Base-by-base conservation (phyloP, 2,329 filamentous ascomycete genomes). In the Fusarium tuaranense region DNA sequence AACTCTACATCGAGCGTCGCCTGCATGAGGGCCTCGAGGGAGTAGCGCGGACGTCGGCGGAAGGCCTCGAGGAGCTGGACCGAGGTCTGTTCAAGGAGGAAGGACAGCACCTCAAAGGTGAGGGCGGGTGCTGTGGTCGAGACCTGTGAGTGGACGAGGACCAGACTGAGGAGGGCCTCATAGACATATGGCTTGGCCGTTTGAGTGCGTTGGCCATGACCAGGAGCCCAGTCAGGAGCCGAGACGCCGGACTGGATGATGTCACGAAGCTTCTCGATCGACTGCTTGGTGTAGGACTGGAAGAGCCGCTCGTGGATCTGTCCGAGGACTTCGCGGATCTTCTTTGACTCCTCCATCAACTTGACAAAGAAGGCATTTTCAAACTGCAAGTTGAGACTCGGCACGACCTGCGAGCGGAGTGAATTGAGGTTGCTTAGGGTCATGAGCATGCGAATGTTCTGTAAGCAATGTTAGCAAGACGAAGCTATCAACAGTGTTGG, bases 1-100 rank as follows among this genome's bases (percentile, higher is more conserved):
- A 99, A 98, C 83, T 99, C 97, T 2, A 98, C 95, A 80, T 99
- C 97, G 1, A 99, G 90, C 0, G 97, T 99, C 2, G 97, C 97
- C 84, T 99, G 97, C 92, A 98, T 97, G 61, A 99, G 89, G 8
- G 94, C 92, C 7, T 93, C 88, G 0, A 99, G 91, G 2, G 91
- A 89, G 84, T 97, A 98, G 22, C 87, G 87, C 6, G 87, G 82
- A 8, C 92, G 91, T 39, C 82, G 89, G 87, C 85, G 86, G 87
- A 98, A 98, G 0, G 94, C 92, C 32, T 92, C 89, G 18, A 98
- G 91, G n/a, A 98, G 91, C 71, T 95, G 92, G 7, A 89, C 86
- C 13, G 93, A 96, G 13, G 93, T 89, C 79, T 95, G 91, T 81
- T 98, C 95, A 44, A 98, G 91, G 36, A 98, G 89, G 81, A 96